Evolutionary conservation across 768 basidiomycete genomes (phyloP).

Genomic region (Hysterangium stoloniferum): DNA sequence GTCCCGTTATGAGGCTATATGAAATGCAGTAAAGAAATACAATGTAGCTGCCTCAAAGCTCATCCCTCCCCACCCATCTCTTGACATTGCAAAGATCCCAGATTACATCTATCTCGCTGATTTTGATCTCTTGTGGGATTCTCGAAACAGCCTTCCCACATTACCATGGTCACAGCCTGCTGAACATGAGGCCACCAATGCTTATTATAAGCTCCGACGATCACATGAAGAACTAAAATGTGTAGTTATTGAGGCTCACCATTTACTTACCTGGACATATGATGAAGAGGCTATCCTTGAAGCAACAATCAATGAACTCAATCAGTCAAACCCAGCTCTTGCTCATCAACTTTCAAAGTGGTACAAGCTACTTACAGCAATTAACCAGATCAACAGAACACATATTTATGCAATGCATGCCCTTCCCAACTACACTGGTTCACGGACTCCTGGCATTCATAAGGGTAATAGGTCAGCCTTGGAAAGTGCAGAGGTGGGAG

Average conservation of each 20-base stretch:
- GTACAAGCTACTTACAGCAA: too few species aligned
- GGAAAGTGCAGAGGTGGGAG: too few species aligned
- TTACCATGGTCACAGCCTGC: slow-evolving; percentile 22
- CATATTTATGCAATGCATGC: too few species aligned
- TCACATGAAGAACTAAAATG: slow-evolving; percentile 21
- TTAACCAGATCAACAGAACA: too few species aligned
- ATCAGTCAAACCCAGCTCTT: too few species aligned
- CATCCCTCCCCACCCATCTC: slow-evolving; percentile 16
- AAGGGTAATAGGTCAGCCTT: too few species aligned
- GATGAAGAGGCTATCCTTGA: too few species aligned
- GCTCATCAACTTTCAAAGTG: too few species aligned
- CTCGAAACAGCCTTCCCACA: slow-evolving; percentile 17
- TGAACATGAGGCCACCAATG: slow-evolving; percentile 19
- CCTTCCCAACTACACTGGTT: too few species aligned
- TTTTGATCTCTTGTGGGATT: slow-evolving; percentile 24
- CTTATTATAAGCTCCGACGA: slow-evolving; percentile 15
- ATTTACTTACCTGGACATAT: slow-evolving; percentile 19
- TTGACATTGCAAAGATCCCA: slow-evolving; percentile 21
- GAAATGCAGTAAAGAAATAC: slow-evolving; percentile 23
- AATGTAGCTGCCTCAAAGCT: slow-evolving; percentile 22
- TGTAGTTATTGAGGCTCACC: slow-evolving; percentile 19
- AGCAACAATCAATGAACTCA: too few species aligned
- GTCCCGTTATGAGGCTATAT: slow-evolving; percentile 18
- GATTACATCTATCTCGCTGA: slow-evolving; percentile 25
- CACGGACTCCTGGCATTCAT: too few species aligned